phyloP scores from a whole-genome alignment of 305 asterid genomes.

The Solanum hybrid region DNA sequence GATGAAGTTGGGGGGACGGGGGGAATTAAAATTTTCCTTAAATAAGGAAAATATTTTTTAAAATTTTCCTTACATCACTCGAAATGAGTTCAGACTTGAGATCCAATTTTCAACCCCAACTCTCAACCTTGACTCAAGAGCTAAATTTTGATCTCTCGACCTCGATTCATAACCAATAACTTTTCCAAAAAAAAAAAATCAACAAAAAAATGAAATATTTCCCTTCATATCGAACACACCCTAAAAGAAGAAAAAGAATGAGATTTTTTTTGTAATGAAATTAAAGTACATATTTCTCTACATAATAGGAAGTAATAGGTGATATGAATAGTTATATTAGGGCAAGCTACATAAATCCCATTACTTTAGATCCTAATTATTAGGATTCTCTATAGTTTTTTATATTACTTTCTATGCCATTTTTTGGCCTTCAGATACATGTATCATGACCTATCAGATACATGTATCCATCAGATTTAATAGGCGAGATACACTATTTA shows the following conservation, averaged over 20 bases:
- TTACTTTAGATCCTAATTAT: too few relatives aligned
- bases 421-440: background rate
- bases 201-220: too few relatives aligned
- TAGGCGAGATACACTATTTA: too few relatives aligned
- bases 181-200: too few relatives aligned
- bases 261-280: background rate
- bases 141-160: background rate
- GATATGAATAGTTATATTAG: background rate
- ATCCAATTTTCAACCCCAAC: background rate
- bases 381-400: background rate
- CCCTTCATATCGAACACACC: background rate
- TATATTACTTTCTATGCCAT: too few relatives aligned
- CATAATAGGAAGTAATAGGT: background rate
- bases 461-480: too few relatives aligned
- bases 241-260: background rate
- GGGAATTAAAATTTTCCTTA: background rate
- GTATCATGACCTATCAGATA: background rate
- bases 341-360: too few relatives aligned
- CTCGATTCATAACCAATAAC: too few relatives aligned
- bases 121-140: background rate
- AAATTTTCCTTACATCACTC: background rate
- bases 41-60: too few relatives aligned
- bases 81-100: background rate
- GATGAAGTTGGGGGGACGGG: too few relatives aligned
- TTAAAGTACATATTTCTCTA: background rate